Evolutionary conservation across 495 filamentous ascomycete genomes (phyloP), one percentile per base, ranked within the genome.

Genomic region (Xylaria nigripes): DNA sequence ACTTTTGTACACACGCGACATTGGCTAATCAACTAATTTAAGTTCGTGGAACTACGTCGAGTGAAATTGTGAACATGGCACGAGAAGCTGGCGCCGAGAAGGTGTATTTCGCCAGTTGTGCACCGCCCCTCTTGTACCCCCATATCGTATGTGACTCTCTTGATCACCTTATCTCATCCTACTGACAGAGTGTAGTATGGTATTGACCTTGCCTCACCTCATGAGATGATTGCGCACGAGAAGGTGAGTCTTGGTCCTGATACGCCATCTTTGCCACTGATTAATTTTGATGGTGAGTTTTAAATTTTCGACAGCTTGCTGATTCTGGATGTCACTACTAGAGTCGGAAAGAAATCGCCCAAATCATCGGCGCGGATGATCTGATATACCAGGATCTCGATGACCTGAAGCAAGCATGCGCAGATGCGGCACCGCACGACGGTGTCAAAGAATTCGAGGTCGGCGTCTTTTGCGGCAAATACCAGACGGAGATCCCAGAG

Each of bases 381-480:
- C 86, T 96, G 25, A 87, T 98, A 55, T 97, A 88, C 70, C 90
- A 96, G 65, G 84, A 83, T 40, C 76, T 96, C n/a, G 79, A 81
- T 12, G 90, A 94, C 60, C 77, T 96, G 9, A 86, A 88, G 66
- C 83, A 79, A 32, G 83, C 90, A 4, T 96, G 90, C 63, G 80
- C 83, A 0, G 85, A 89, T 61, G 79, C 86, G 3, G 76, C 78
- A n/a, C 74, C 79, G 6, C 75, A 80, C 38, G 68, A 68, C 15
- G 65, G 69, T 32, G 70, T 82, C 29, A 76, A 70, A 29, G 68
- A 80, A 25, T 96, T 97, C 56, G 94, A 97, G 68, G 84, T 95
- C n/a, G 92, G 93, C 56, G 90, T 97, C 15, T 97, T 98, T 76
- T 94, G 87, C 58, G 93, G 94, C 21, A 81, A 81, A 62, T 96